These are phyloP conservation scores for Pyrenopolyporus hunteri DNA, from an alignment of 495 filamentous ascomycete species.

Conservation along the genomic window DNA sequence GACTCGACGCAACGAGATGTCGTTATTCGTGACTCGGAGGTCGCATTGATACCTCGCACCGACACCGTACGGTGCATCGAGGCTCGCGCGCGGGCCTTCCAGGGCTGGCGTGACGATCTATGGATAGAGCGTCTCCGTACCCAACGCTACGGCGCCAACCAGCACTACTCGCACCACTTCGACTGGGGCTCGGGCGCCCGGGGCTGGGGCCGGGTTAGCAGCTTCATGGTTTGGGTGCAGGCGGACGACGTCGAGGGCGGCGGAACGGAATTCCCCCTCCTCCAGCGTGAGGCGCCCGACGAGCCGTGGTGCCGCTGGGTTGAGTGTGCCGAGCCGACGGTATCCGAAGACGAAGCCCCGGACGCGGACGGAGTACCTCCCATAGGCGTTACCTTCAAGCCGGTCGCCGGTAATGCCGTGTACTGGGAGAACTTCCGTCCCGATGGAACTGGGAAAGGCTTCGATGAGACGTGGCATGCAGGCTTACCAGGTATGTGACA, in stretches of 20 bases:
- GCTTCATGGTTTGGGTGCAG: constrained; percentile 55
- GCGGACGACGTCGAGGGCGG: constrained; percentile 47
- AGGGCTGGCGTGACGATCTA: constrained; percentile 53
- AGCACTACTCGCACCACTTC: constrained; percentile 54
- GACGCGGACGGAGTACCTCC: neutral
- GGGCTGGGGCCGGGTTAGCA: constrained; percentile 56
- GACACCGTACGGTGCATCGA: constrained; percentile 52
- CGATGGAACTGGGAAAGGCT: constrained; percentile 51
- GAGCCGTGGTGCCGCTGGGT: constrained; percentile 53
- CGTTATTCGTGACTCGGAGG: constrained; percentile 53
- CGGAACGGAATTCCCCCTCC: constrained; percentile 53
- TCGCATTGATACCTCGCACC: constrained; percentile 53
- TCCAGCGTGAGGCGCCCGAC: constrained; percentile 37
- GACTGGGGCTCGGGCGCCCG: constrained; percentile 51
- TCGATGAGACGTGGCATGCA: constrained; percentile 56
- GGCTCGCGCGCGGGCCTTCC: constrained; percentile 47
- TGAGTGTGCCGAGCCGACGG: constrained; percentile 40
- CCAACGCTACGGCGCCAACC: constrained; percentile 49
- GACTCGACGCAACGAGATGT: constrained; percentile 40
- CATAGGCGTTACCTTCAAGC: constrained; percentile 49
- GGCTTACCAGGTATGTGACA: constrained; percentile 45
- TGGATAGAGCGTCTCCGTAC: constrained; percentile 53
- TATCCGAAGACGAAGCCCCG: neutral
- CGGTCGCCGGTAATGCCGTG: constrained; percentile 53
- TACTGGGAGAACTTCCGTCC: constrained; percentile 58